Evolutionary conservation across 2,329 filamentous ascomycete genomes (phyloP), one percentile per base, ranked within the genome.

Genomic region (Xylariaceae sp.): DNA sequence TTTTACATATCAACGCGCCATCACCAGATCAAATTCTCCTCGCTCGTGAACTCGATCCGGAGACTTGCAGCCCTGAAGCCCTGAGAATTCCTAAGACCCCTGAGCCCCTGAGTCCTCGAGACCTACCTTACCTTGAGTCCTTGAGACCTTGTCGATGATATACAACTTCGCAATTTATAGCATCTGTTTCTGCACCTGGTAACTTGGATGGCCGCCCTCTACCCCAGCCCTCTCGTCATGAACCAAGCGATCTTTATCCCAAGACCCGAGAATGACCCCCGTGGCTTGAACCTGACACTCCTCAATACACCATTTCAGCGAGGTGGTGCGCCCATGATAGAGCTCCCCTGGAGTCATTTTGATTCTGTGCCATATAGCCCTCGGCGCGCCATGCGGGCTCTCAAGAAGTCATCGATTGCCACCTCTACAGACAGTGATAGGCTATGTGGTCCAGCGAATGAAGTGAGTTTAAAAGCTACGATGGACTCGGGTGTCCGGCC

Each of bases 401-500:
- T 30, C 2, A 41, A 23, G 18, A 51, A 59, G 35, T 6, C 8
- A 17, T 35, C 5, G 11, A 30, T 39, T 18, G n/a, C 23, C 30
- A 39, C 11, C 10, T 11, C 41, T 39, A 8, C 41, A 30, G 41
- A 44, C 2, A 15, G 23, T 15, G 11, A 44, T 10, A 18, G 30
- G 35, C 15, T 51, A 6, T 60, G 37, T 15, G 47, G 15, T 10
- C 9, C 47, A 6, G n/a, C 47, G 44, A 18, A 48, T 10, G 39
- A 56, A 39, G 61, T 63, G 45, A 58, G 58, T 57, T 15, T 54
- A 18, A 8, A 30, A n/a, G 23, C 17, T 17, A 39, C 47, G 18
- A 10, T 13, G 13, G 47, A 9, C 9, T 53, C 13, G 13, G 30
- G 39, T 39, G 18, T 15, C 51, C n/a, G 1, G 41, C 35, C 35